A percentile compares a stretch with the other conserved stretches of the same genome.
Evolutionary conservation across 2,329 filamentous ascomycete genomes (phyloP).

Genomic region (Aaosphaeria pasadenensis): DNA sequence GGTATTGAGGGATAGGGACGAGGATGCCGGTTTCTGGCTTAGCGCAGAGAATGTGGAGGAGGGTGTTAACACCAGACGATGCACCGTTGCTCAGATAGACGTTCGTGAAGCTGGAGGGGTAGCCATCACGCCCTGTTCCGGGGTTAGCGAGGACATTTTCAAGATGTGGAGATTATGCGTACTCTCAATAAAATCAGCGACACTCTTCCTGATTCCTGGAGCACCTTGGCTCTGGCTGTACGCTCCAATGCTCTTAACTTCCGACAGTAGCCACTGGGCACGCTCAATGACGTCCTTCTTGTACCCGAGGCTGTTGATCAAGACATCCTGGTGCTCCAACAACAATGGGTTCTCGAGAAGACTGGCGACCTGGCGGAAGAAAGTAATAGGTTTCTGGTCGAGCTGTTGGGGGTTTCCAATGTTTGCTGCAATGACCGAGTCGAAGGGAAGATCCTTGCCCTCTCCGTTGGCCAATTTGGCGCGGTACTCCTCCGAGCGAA

Average conservation of each 20-base stretch:
- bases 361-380: constrained; percentile 95
- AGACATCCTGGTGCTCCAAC: constrained; percentile 77
- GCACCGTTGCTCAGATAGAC: constrained; percentile 92
- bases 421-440: constrained; percentile 91
- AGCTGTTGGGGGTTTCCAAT: constrained; percentile 99
- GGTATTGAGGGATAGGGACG: constrained; percentile 96
- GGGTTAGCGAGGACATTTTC: constrained; percentile 15
- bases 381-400: constrained; percentile 98
- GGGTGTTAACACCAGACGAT: constrained; percentile 90
- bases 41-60: constrained; percentile 85
- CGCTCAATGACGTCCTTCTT: constrained; percentile 84
- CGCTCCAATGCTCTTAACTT: constrained; percentile 87
- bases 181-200: constrained; percentile 91
- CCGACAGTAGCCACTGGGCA: constrained; percentile 74
- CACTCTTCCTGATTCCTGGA: constrained; percentile 79
- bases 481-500: constrained; percentile 89
- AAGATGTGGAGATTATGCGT: constrained; percentile 29
- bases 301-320: constrained; percentile 76
- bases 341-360: constrained; percentile 86
- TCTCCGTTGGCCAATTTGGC: constrained; percentile 62
- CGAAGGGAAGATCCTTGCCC: constrained; percentile 72
- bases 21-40: constrained; percentile 76
- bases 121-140: constrained; percentile 74
- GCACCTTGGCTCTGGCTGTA: constrained; percentile 94
- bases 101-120: constrained; percentile 72